Percentiles rank a stretch among this genome's conserved stretches.
phyloP scores from a whole-genome alignment of 2,329 filamentous ascomycete species.

The Xylaria sp. region DNA sequence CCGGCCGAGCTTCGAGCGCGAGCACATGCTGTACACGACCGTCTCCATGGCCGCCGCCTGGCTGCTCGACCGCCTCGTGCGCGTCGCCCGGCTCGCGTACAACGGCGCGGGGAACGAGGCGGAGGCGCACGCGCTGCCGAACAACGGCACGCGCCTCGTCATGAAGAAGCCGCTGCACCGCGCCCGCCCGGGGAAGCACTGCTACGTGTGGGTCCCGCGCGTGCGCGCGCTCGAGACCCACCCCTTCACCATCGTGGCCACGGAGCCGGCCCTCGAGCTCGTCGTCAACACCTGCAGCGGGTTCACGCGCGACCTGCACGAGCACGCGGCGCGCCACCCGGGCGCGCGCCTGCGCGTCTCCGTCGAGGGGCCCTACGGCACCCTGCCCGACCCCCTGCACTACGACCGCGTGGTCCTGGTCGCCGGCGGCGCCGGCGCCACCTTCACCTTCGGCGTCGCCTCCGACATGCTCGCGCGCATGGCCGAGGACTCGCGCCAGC shows the following conservation, averaged over 20 bases:
- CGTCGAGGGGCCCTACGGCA: slow-evolving; percentile 63
- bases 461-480: slow-evolving; percentile 50
- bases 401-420: slow-evolving; percentile 62
- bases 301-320: slow-evolving; percentile 60
- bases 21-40: slow-evolving; percentile 43
- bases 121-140: slow-evolving; percentile 46
- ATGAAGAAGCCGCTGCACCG: slow-evolving; percentile 50
- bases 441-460: slow-evolving; percentile 57
- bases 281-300: slow-evolving; percentile 61
- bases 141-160: slow-evolving; percentile 48
- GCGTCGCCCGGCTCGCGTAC: slow-evolving; percentile 40
- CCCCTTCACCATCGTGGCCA: slow-evolving; percentile 63
- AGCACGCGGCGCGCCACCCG: slow-evolving; percentile 52
- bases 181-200: slow-evolving; percentile 60
- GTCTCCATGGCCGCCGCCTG: slow-evolving; percentile 46
- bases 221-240: slow-evolving; percentile 62
- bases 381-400: slow-evolving; percentile 52
- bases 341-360: slow-evolving; percentile 53
- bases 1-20: slow-evolving; percentile 42
- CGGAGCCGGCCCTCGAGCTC: slow-evolving; percentile 58
- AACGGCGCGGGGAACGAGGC: slow-evolving; percentile 45
- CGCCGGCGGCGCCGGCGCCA: slow-evolving; percentile 63
- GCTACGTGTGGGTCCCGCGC: slow-evolving; percentile 65
- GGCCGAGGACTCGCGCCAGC: slow-evolving; percentile 39
- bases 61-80: slow-evolving; percentile 47